Evolutionary conservation across 1,284 basidiomycete genomes (phyloP).

Genomic region (Cutaneotrichosporon dermatis): DNA sequence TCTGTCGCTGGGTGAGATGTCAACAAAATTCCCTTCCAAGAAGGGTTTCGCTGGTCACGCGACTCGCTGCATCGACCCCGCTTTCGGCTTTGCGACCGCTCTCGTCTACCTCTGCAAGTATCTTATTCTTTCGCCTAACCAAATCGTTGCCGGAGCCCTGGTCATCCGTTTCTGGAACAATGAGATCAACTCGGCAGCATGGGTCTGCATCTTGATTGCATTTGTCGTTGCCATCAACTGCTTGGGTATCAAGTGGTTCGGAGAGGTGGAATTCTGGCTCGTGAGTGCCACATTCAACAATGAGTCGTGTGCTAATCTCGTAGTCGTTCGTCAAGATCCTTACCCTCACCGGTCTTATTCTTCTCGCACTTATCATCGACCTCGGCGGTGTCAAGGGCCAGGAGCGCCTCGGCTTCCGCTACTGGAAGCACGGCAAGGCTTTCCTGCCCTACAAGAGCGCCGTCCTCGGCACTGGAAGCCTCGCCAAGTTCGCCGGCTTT

Average conservation of each 20-base stretch:
- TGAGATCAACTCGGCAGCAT: slow-evolving; percentile 39
- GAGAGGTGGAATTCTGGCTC: slow-evolving; percentile 57
- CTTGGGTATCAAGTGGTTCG: slow-evolving; percentile 65
- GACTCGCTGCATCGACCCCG: slow-evolving; percentile 38
- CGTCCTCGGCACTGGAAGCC: slow-evolving; percentile 9
- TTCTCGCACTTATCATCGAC: slow-evolving; percentile 59
- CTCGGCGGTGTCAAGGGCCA: slow-evolving; percentile 64
- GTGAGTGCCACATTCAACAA: slow-evolving; percentile 19
- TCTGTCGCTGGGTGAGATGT: slow-evolving; percentile 47
- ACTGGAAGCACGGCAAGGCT: slow-evolving; percentile 53
- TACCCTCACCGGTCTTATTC: slow-evolving; percentile 58
- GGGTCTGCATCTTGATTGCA: slow-evolving; percentile 47
- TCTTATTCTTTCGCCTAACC: slow-evolving; percentile 55
- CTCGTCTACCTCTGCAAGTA: slow-evolving; percentile 51
- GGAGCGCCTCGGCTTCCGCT: slow-evolving; percentile 58
- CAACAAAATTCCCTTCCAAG: slow-evolving; percentile 38
- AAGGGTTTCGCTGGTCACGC: slow-evolving; percentile 46
- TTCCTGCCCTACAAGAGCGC: slow-evolving; percentile 27
- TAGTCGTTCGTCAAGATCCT: slow-evolving; percentile 55
- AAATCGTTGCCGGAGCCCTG: slow-evolving; percentile 47
- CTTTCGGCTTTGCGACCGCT: slow-evolving; percentile 36
- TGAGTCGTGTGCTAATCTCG: slow-evolving; percentile 44
- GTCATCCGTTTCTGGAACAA: slow-evolving; percentile 44
- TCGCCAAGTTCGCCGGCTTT: slow-evolving; percentile 64
- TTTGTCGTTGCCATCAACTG: slow-evolving; percentile 56